Base-by-base conservation (phyloP, 2,329 filamentous ascomycete genomes). In the Chrysoporthe puriensis region DNA sequence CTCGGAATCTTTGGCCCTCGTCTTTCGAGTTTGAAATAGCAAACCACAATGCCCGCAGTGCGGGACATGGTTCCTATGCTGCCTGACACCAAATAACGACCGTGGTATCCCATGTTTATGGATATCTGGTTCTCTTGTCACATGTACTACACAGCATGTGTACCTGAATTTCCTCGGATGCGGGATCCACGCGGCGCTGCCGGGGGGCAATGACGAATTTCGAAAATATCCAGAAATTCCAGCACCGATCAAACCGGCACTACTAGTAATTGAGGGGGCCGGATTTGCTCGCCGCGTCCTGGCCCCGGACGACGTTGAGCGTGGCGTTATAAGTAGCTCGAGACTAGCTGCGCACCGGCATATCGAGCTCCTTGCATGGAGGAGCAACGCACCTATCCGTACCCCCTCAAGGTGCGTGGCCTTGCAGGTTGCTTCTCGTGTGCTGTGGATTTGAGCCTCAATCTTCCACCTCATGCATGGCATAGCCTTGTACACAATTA, bases 361-460 rank as follows among this genome's bases (percentile, higher is more conserved):
- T 52, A 18, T 62, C 57, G 40, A n/a, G 57, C 54, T 48, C 42
- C 26, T 52, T 61, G 43, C 43, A 61, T 32, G 14, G 21, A 16
- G 40, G 14, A 21, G 52, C 32, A 62, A 57, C 46, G 50, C 61
- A 64, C 46, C 63, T 62, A 62, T 66, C 63, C 43, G 34, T 57
- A 44, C 59, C 54, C 50, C 65, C 46, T 60, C 16, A 21, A 58
- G 13, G 62, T 59, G 65, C 62, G 46, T 63, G 58, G 57, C 58
- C 58, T 36, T 66, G 58, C 59, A 56, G 60, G 32, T 36, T 63
- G 59, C 68, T 62, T 50, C 58, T 65, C 70, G 68, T 69, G 73
- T 73, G 69, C 58, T 68, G 71, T 75, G 72, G 66, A 71, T 73
- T 72, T 73, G 72, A 76, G 75, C 73, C 74, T 76, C 75, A 76